These are phyloP conservation scores for Phytopythium mirpurense DNA, from an alignment of 352 stramenopile genomes.

Conservation along the genomic window DNA sequence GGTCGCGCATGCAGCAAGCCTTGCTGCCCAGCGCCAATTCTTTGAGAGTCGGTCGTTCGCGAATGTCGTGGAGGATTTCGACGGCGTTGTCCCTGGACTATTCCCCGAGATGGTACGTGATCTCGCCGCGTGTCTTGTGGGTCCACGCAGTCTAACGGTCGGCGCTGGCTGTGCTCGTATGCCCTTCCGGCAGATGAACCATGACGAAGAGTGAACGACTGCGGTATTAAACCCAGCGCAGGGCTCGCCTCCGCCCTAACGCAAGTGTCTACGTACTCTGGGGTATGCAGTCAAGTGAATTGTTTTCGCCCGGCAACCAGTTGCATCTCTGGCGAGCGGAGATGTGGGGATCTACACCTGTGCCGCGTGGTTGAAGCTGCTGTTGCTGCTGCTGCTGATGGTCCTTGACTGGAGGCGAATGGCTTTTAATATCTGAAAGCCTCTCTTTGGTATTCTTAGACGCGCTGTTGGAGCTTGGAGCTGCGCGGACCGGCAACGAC, in stretches of 20 bases:
- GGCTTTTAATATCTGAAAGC: too few relatives aligned
- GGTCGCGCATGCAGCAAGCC: background rate
- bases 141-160: too few relatives aligned
- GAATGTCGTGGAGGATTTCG: constrained; percentile 17
- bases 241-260: background rate
- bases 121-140: too few relatives aligned
- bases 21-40: constrained; percentile 10
- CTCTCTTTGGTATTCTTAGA: too few relatives aligned
- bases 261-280: background rate
- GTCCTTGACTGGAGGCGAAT: too few relatives aligned
- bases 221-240: background rate
- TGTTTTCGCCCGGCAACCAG: background rate
- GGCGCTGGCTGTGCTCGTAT: background rate
- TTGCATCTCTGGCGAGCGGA: background rate
- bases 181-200: background rate
- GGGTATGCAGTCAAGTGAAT: background rate
- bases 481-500: too few relatives aligned
- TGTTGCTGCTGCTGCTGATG: too few relatives aligned
- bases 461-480: too few relatives aligned
- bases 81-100: constrained; percentile 30
- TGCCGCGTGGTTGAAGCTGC: too few relatives aligned
- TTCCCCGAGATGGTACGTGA: constrained; percentile 38
- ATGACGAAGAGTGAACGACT: background rate
- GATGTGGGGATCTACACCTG: too few relatives aligned
- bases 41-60: constrained; percentile 10